These are phyloP conservation scores for Exophiala oligosperma DNA, from an alignment of 2,329 filamentous ascomycete species.

Conservation along the genomic window DNA sequence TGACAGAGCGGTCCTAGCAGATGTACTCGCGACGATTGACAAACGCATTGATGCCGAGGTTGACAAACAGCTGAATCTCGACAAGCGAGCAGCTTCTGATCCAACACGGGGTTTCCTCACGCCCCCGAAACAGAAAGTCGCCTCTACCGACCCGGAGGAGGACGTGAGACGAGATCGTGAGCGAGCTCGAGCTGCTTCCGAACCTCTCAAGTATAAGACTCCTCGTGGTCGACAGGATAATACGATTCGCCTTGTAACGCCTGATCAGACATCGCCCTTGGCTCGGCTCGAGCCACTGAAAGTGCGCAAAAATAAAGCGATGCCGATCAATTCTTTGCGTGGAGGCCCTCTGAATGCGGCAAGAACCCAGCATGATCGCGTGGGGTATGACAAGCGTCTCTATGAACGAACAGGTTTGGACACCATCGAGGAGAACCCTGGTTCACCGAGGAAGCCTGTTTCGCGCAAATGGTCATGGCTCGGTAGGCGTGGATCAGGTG, in stretches of 20 bases:
- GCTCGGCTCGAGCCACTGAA: conserved; percentile 53
- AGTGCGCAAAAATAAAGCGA: conserved; percentile 50
- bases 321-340: conserved; percentile 26
- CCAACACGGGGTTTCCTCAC: conserved; percentile 35
- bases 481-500: conserved; percentile 33
- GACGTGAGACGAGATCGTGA: conserved; percentile 25
- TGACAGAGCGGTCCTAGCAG: conserved; percentile 46
- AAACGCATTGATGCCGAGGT: conserved; percentile 52
- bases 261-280: conserved; percentile 49
- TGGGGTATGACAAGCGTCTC: conserved; percentile 32
- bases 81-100: conserved; percentile 49
- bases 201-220: conserved; percentile 28
- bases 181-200: conserved; percentile 33
- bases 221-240: conserved; percentile 31
- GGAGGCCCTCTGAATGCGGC: conserved; percentile 36
- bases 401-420: conserved; percentile 37
- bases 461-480: conserved; percentile 49
- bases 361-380: conserved; percentile 12
- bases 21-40: conserved; percentile 62
- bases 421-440: conserved; percentile 44
- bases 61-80: conserved; percentile 26
- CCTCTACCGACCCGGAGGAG: conserved; percentile 28
- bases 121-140: conserved; percentile 6
- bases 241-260: conserved; percentile 60
- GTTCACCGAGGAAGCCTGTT: conserved; percentile 33